Conservation (phyloP, 148 eudicot genomes). For the Diospyros kaki region DNA sequence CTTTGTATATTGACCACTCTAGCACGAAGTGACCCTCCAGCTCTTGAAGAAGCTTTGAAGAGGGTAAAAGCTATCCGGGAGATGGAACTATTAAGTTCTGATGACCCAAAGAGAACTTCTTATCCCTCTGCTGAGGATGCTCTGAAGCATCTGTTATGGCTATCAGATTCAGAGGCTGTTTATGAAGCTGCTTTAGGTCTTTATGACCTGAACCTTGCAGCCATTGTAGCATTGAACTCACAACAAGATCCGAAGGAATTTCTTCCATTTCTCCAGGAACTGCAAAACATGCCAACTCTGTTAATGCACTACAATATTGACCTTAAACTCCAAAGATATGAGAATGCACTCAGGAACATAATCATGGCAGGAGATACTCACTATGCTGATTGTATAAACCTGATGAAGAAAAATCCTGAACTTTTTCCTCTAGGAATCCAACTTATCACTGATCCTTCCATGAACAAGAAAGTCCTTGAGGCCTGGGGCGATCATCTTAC, state of each 20-base stretch:
- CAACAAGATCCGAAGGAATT: conserved; percentile 95
- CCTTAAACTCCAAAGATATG: conserved; percentile 70
- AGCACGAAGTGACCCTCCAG: conserved; percentile 92
- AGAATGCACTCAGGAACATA: conserved; percentile 74
- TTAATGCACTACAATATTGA: conserved; percentile 78
- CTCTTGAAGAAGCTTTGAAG: conserved; percentile 82
- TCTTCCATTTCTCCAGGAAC: conserved; percentile 87
- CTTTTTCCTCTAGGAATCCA: conserved; percentile 76
- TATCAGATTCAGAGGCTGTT: conserved; percentile 82
- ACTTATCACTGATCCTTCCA: conserved; percentile 47
- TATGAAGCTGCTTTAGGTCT: conserved; percentile 97
- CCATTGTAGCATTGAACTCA: conserved; percentile 94
- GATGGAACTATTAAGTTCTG: conserved; percentile 62
- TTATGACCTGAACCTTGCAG: conserved; percentile 93
- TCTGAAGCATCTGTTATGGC: conserved; percentile 86
- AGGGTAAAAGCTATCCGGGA: conserved; percentile 80
- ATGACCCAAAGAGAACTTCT: conserved; percentile 40
- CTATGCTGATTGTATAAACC: conserved; percentile 65
- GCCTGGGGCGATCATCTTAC: conserved; percentile 92
- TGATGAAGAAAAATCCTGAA: conserved; percentile 73
- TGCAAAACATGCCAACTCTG: conserved; percentile 63
- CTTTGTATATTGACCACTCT: conserved; percentile 96
- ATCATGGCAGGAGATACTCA: conserved; percentile 66
- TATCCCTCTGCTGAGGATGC: conserved; percentile 97
- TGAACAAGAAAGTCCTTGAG: conserved; percentile 68